Evolutionary conservation across 108 stramenopile species (phyloP).

Genomic region (Parietichytrium sp.): DNA sequence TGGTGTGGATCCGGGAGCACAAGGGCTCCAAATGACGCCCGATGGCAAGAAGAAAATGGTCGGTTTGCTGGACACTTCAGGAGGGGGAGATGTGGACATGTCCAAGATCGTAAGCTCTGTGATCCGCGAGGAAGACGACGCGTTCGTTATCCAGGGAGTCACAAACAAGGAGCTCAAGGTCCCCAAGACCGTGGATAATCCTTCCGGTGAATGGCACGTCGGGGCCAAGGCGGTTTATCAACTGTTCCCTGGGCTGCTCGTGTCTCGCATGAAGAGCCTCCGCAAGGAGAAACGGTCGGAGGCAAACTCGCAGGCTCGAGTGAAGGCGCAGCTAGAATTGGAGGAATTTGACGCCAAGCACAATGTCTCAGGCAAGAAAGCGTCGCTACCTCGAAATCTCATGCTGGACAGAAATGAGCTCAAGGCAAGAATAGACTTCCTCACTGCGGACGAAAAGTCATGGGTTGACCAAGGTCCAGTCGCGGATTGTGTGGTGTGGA

Average conservation of each 20-base stretch:
- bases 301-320: neutral
- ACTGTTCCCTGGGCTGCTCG: neutral
- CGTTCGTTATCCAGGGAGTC: slow-evolving; percentile 49
- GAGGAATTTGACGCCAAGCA: neutral
- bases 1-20: slow-evolving; percentile 79
- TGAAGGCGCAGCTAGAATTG: neutral
- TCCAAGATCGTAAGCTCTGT: slow-evolving; percentile 42
- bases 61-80: slow-evolving; percentile 82
- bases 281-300: too few species aligned
- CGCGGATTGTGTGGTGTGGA: slow-evolving; percentile 71
- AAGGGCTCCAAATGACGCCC: slow-evolving; percentile 67
- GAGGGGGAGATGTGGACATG: slow-evolving; percentile 80
- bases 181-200: slow-evolving; percentile 47
- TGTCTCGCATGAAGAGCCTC: neutral
- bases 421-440: slow-evolving; percentile 18
- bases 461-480: slow-evolving; percentile 72
- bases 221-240: slow-evolving; percentile 24
- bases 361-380: neutral
- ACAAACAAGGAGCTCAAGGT: slow-evolving; percentile 58
- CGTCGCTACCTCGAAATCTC: neutral
- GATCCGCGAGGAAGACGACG: slow-evolving; percentile 36
- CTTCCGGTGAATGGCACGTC: slow-evolving; percentile 3
- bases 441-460: slow-evolving; percentile 39
- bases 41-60: slow-evolving; percentile 69
- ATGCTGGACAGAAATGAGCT: neutral